Base-by-base conservation (phyloP, 441 rosid species). In the Syzygium syzygioides region DNA sequence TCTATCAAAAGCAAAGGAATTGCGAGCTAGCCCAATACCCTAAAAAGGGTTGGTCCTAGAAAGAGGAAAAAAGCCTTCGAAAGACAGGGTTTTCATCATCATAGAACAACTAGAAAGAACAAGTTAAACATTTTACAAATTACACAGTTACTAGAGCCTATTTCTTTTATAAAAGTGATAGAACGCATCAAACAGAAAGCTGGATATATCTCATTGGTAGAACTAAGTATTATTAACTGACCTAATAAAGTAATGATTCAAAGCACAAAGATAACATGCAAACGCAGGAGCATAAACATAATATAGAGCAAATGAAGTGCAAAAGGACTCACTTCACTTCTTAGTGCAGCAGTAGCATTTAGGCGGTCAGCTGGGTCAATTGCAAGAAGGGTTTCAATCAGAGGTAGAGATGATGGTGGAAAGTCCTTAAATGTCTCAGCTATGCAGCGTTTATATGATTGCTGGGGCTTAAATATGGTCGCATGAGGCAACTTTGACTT, bases 401-500 rank as follows among this genome's bases (percentile, higher is more conserved):
- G 92, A 10, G 94, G 94, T 86, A 95, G 87, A n/a, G 95, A 93
- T 53, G 93, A 89, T 18, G 91, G 87, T 9, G 96, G 95, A 60
- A 95, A 91, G 71, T 93, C 95, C 88, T 93, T 92, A 85, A 93
- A 95, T 89, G 94, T 94, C 89, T 93, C 95, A 37, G 64, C 89
- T 62, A 95, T 91, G 86, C 95, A 92, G 66, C 95, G 86, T 89
- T 91, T 92, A 84, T 95, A 95, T 41, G 94, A 92, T 90, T 93
- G 93, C 50, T 91, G 94, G 55, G 94, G 96, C 91, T 92, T 94
- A 90, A 95, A 94, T 60, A 94, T 92, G 87, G 95, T 91, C 48
- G 96, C 95, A 90, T 93, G 95, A 32, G 96, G 95, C 90, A 95
- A 85, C 92, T 95, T 94, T 79, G 94, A 94, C 88, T 93, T 95